phyloP scores from a whole-genome alignment of 768 basidiomycete genomes.

The Suillus decipiens region DNA sequence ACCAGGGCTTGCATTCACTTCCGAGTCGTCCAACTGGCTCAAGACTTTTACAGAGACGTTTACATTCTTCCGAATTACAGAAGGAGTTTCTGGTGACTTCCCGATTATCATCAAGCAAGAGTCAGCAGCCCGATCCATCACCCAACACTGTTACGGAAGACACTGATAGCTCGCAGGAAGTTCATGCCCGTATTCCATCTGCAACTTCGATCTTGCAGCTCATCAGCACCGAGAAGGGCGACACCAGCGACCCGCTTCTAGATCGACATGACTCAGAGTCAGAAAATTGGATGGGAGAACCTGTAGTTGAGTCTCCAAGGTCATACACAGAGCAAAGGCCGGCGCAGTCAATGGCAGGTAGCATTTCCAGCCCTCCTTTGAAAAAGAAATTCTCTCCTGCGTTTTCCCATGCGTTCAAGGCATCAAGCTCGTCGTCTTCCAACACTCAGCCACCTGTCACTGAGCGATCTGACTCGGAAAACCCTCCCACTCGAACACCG shows the following conservation, averaged over 20 bases:
- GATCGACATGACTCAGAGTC: constrained; percentile 1
- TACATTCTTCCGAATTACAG: constrained; percentile 14
- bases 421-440: constrained; percentile 8
- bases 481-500: constrained; percentile 23
- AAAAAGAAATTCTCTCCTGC: constrained; percentile 15
- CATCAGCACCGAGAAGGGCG: background rate
- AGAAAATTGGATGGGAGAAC: constrained; percentile 11
- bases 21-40: constrained; percentile 3
- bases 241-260: background rate
- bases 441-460: background rate
- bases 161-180: background rate
- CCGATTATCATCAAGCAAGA: constrained; percentile 13
- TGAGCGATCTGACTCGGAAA: constrained; percentile 7
- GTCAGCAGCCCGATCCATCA: background rate
- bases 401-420: constrained; percentile 12
- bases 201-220: constrained; percentile 5
- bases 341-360: background rate
- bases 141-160: background rate
- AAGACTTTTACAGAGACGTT: constrained; percentile 1
- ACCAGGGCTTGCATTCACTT: background rate
- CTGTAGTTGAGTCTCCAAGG: constrained; percentile 11
- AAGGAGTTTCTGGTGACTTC: constrained; percentile 18
- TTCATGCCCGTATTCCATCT: constrained; percentile 9
- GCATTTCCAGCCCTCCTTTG: constrained; percentile 3
- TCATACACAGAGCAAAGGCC: background rate